Percentiles rank a stretch among this genome's conserved stretches.
These are phyloP conservation scores for Monosporozyma yasuniensis DNA, from an alignment of 805 yeast species.

Conservation along the genomic window DNA sequence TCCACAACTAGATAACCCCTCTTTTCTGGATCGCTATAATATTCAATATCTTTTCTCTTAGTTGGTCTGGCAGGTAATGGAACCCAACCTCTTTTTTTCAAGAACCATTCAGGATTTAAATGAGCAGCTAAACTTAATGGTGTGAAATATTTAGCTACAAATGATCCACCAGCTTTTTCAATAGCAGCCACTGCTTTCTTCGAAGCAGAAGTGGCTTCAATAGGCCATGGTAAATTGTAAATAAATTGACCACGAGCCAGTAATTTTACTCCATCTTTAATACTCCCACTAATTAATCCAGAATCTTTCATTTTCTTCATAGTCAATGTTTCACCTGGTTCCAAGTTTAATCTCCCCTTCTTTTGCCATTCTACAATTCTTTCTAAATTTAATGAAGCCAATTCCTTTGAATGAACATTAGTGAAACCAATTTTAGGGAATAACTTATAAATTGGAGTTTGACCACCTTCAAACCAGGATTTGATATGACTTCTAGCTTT, in stretches of 20 bases:
- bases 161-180: slow-evolving; percentile 64
- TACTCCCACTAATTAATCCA: slow-evolving; percentile 63
- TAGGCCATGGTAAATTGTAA: slow-evolving; percentile 50
- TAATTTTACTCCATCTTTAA: slow-evolving; percentile 74
- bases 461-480: slow-evolving; percentile 98
- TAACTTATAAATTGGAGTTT: slow-evolving; percentile 78
- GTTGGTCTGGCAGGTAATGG: slow-evolving; percentile 85
- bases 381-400: slow-evolving; percentile 54
- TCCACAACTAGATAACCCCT: slow-evolving; percentile 64
- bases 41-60: slow-evolving; percentile 67
- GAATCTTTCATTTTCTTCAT: slow-evolving; percentile 68
- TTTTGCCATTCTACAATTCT: slow-evolving; percentile 65
- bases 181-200: slow-evolving; percentile 61
- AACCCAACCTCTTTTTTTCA: slow-evolving; percentile 62
- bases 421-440: slow-evolving; percentile 86
- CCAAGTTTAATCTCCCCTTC: slow-evolving; percentile 51
- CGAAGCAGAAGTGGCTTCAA: slow-evolving; percentile 81
- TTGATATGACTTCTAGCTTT: slow-evolving; percentile 89
- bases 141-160: slow-evolving; percentile 62
- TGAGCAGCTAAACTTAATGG: slow-evolving; percentile 66
- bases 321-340: slow-evolving; percentile 54
- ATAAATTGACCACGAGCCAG: slow-evolving; percentile 55
- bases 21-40: slow-evolving; percentile 59
- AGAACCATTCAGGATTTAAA: slow-evolving; percentile 60
- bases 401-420: slow-evolving; percentile 46